Conservation (phyloP, 208 protist genomes). For the Leptomonas seymouri region DNA sequence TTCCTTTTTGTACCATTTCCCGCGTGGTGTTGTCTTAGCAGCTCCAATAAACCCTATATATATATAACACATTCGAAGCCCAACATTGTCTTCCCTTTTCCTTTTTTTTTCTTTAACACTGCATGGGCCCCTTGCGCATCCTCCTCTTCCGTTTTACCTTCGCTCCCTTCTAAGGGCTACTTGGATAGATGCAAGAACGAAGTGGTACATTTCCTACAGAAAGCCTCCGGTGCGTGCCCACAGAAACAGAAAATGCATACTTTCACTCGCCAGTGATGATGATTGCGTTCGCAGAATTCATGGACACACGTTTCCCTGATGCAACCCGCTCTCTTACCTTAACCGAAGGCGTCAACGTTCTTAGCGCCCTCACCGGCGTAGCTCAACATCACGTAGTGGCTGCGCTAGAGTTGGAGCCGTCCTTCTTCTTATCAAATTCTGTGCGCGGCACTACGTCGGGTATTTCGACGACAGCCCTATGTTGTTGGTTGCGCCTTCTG, state of each 20-base stretch:
- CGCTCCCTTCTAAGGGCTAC: neutral
- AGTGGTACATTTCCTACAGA: neutral
- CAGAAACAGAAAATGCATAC: neutral
- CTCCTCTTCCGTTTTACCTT: neutral
- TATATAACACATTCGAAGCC: too few species aligned
- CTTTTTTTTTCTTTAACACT: neutral
- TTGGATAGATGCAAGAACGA: neutral
- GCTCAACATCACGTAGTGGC: neutral
- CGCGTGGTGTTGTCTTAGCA: too few species aligned
- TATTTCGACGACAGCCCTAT: neutral
- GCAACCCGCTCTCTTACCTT: neutral
- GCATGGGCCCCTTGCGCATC: too few species aligned
- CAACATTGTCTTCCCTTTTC: too few species aligned
- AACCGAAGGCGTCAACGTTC: neutral
- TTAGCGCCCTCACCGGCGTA: constrained; percentile 16
- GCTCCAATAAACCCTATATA: too few species aligned
- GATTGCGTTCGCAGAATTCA: neutral
- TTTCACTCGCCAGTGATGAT: neutral
- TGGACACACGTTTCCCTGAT: neutral
- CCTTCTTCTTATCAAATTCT: neutral
- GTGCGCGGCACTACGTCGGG: neutral
- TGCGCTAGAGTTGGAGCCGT: neutral
- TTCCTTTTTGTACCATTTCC: too few species aligned
- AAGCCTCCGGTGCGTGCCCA: neutral
- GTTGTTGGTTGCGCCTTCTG: constrained; percentile 3